phyloP scores from a whole-genome alignment of 495 filamentous ascomycete species.

The Ramalina intermedia region DNA sequence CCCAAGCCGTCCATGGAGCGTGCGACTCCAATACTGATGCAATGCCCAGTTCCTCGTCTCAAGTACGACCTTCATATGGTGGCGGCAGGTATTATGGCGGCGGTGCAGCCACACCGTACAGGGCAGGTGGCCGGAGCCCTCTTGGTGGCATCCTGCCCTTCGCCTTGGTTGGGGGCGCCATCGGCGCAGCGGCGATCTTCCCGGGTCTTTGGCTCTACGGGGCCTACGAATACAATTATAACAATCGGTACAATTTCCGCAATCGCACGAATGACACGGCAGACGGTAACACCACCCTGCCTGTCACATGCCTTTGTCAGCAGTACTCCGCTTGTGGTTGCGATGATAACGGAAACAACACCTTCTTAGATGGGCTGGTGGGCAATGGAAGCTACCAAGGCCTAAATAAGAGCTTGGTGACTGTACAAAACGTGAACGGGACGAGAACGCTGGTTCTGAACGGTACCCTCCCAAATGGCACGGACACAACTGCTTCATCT shows the following conservation, averaged over 20 bases:
- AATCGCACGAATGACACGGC: slow-evolving; percentile 32
- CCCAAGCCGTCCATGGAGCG: neutral
- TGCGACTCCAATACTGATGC: neutral
- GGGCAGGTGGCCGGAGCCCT: slow-evolving; percentile 40
- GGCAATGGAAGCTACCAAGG: slow-evolving; percentile 47
- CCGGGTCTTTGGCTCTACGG: slow-evolving; percentile 46
- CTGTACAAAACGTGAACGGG: slow-evolving; percentile 55
- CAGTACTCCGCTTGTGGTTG: slow-evolving; percentile 63
- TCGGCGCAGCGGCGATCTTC: slow-evolving; percentile 33
- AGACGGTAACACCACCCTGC: slow-evolving; percentile 50
- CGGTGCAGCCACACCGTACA: slow-evolving; percentile 56
- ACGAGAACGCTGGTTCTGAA: slow-evolving; percentile 67
- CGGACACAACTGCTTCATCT: slow-evolving; percentile 41
- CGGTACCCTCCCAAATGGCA: slow-evolving; percentile 75
- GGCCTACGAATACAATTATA: slow-evolving; percentile 56
- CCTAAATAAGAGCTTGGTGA: slow-evolving; percentile 49
- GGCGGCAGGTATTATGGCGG: slow-evolving; percentile 66
- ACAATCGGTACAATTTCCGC: slow-evolving; percentile 44
- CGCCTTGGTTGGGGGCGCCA: slow-evolving; percentile 38
- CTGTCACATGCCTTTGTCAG: slow-evolving; percentile 63
- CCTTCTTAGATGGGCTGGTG: slow-evolving; percentile 42
- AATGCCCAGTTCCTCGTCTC: slow-evolving; percentile 44
- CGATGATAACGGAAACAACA: slow-evolving; percentile 53
- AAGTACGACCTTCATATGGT: slow-evolving; percentile 43
- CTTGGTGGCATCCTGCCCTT: slow-evolving; percentile 40